Evolutionary conservation across 2,329 filamentous ascomycete genomes (phyloP), one percentile per base, ranked within the genome.

Genomic region (Colletotrichum noveboracense): DNA sequence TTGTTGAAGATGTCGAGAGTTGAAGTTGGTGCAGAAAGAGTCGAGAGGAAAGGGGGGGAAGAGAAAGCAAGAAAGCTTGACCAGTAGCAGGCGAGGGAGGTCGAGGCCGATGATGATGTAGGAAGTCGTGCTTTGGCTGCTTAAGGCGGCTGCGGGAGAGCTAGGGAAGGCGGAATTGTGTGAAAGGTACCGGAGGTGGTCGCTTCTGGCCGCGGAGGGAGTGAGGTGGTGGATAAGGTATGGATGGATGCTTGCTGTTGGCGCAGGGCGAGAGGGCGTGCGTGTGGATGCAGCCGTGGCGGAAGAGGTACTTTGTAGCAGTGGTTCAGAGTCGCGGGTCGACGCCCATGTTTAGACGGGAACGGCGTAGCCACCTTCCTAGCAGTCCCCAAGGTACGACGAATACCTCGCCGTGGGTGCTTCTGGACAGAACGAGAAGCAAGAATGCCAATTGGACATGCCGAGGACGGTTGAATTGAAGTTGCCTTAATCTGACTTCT

Each of bases 301-400:
- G 43, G 43, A 52, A 52, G 43, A 52, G 43, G 43, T 52, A 52
- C 43, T 52, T 52, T 52, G 43, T 52, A 52, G 73, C 62, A 48
- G 64, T 52, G 65, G 74, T 69, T 69, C 74, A 66, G 58, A 69
- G 32, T 74, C 58, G 43, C n/a, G 43, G n/a, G 60, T 68, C 61
- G 70, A 74, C 70, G 64, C 56, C 64, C 74, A 65, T 65, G 64
- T 76, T 75, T 65, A 58, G 74, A 76, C 74, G 74, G 70, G 74
- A 76, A 76, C 74, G 74, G 74, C 70, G 48, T 76, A 30, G 64
- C 30, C 32, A 65, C 43, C n/a, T 52, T 52, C 43, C 43, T 52
- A 52, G 43, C 43, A 52, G 43, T 21, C 7, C 12, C n/a, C 43
- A 24, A 21, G 43, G 43, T 21, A 52, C 43, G n/a, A 13, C 43